These are phyloP conservation scores for Dactylella cylindrospora DNA, from an alignment of 2,329 filamentous ascomycete species.

Conservation along the genomic window DNA sequence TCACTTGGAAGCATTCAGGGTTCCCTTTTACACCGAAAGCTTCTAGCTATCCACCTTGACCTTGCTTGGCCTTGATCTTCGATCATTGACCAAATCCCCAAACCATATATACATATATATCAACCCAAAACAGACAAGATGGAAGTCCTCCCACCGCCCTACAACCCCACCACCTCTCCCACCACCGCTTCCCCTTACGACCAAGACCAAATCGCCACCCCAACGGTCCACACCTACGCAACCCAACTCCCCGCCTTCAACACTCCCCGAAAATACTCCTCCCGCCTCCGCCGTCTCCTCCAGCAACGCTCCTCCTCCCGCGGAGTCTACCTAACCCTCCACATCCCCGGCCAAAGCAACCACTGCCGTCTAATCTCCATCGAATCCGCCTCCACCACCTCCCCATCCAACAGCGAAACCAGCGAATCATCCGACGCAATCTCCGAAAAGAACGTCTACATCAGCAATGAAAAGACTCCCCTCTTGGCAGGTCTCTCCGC, in stretches of 20 bases:
- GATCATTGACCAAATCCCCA: not conserved
- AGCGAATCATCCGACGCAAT: conserved; percentile 22
- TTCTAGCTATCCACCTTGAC: not conserved
- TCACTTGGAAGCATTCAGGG: too few species aligned
- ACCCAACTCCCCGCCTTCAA: conserved; percentile 11
- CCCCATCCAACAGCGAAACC: not conserved
- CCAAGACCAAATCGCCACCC: conserved; percentile 1
- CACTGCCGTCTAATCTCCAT: conserved; percentile 39
- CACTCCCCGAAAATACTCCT: conserved; percentile 4
- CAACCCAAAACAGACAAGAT: too few species aligned
- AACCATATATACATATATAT: not conserved
- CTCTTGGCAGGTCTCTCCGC: not conserved
- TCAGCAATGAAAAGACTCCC: conserved; percentile 17
- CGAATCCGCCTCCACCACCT: conserved; percentile 17
- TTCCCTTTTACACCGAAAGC: too few species aligned
- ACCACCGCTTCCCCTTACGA: conserved; percentile 22
- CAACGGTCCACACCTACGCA: conserved; percentile 4
- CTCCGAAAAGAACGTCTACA: conserved; percentile 11
- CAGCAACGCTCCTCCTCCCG: conserved; percentile 29
- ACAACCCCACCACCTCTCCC: conserved; percentile 24
- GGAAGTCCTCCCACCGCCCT: conserved; percentile 31
- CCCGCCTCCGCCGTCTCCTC: conserved; percentile 29
- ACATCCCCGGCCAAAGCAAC: conserved; percentile 30
- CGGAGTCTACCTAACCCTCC: conserved; percentile 34
- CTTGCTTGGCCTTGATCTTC: too few species aligned